Conservation (phyloP, 2,329 filamentous ascomycete species). For the Ramularia collo-cygni region DNA sequence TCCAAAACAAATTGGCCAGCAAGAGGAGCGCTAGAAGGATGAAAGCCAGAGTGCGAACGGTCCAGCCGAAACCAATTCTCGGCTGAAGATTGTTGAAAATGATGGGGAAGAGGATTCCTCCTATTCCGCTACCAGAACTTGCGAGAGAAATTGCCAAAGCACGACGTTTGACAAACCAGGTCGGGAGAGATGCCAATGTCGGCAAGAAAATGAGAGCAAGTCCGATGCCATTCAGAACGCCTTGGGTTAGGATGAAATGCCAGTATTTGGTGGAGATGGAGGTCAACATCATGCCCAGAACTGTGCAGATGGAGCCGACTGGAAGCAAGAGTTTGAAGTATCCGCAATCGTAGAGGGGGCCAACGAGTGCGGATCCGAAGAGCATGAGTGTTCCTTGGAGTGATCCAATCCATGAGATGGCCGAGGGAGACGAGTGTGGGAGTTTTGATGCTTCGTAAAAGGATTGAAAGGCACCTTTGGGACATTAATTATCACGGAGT, state of each 20-base stretch:
- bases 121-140: constrained; percentile 48
- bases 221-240: constrained; percentile 34
- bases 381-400: constrained; percentile 45
- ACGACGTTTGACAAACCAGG: constrained; percentile 53
- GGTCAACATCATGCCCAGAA: constrained; percentile 46
- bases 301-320: constrained; percentile 33
- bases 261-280: constrained; percentile 42
- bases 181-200: constrained; percentile 55
- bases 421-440: constrained; percentile 6
- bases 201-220: constrained; percentile 56
- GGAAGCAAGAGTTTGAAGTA: constrained; percentile 37
- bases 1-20: no score
- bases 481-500: no score
- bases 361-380: constrained; percentile 42
- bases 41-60: constrained; percentile 44
- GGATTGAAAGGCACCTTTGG: constrained; percentile 28
- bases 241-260: constrained; percentile 48
- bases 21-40: constrained; percentile 31
- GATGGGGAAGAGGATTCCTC: constrained; percentile 43
- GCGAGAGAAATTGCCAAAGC: constrained; percentile 53
- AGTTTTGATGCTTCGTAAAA: constrained; percentile 20
- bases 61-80: constrained; percentile 49
- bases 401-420: constrained; percentile 46
- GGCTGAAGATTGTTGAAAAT: constrained; percentile 46
- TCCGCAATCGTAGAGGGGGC: constrained; percentile 45